Evolutionary conservation across 306 rosid species (phyloP).

Genomic region (Phaseolus lunatus): DNA sequence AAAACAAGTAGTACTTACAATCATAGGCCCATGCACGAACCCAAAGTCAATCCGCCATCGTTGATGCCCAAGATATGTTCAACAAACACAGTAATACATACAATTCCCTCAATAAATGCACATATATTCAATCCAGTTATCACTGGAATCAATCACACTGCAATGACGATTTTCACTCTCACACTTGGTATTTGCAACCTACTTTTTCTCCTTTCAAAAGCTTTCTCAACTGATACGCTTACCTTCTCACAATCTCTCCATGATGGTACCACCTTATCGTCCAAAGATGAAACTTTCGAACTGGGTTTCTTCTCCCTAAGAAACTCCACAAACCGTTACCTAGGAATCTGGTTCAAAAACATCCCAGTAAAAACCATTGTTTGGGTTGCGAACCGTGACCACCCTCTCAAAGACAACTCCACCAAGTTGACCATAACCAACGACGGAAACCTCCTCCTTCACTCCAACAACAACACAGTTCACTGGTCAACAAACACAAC

Average conservation of each 20-base stretch:
- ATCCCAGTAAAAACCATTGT: background rate
- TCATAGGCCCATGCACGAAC: background rate
- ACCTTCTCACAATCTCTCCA: background rate
- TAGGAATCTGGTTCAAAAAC: conserved; percentile 32
- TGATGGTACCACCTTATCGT: conserved; percentile 9
- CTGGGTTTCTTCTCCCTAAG: conserved; percentile 22
- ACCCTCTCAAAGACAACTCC: conserved; percentile 27
- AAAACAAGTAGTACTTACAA: too few relatives aligned
- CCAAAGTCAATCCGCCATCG: background rate
- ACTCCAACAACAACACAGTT: conserved; percentile 23
- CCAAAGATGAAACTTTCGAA: background rate
- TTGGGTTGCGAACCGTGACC: too few relatives aligned
- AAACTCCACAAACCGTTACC: conserved; percentile 24
- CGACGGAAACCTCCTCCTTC: conserved; percentile 43
- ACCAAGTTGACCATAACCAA: conserved; percentile 43
- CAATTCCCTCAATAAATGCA: background rate
- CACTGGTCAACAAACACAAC: conserved; percentile 53
- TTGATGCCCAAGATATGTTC: background rate
- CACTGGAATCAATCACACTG: background rate
- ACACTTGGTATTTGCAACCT: background rate
- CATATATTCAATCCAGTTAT: background rate
- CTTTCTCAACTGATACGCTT: background rate
- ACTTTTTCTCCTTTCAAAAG: background rate
- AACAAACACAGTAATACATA: background rate
- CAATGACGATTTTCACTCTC: background rate